Evolutionary conservation across 1,139 yeast genomes (phyloP).

Genomic region (Debaryomycetaceae sp.): DNA sequence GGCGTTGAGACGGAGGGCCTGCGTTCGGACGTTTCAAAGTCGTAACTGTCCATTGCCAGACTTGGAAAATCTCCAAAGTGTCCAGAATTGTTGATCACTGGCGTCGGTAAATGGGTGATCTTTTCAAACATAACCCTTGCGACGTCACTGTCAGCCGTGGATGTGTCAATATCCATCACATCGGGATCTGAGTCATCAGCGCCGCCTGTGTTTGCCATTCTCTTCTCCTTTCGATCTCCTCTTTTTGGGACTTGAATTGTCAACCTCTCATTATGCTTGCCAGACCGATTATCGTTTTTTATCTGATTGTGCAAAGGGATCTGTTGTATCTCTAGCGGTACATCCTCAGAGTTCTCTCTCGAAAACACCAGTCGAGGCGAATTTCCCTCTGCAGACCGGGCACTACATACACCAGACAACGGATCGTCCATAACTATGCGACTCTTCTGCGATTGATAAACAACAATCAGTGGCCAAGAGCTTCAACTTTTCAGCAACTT

Average conservation of each 20-base stretch:
- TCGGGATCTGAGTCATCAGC: not conserved
- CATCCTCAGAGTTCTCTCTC: not conserved
- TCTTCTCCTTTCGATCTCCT: not conserved
- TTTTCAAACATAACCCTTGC: constrained; percentile 48
- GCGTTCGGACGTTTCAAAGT: not conserved
- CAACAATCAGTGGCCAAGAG: too few relatives aligned
- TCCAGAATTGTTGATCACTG: constrained; percentile 47
- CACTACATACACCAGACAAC: not conserved
- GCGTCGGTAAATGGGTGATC: constrained; percentile 54
- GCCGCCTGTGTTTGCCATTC: not conserved
- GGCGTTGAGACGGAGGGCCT: constrained; percentile 1
- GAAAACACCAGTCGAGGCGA: not conserved
- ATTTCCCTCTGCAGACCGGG: not conserved
- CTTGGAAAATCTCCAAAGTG: constrained; percentile 14
- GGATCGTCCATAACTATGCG: not conserved
- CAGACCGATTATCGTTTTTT: not conserved
- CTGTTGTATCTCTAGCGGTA: not conserved
- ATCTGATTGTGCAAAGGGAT: not conserved
- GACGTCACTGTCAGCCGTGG: not conserved
- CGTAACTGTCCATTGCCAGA: constrained; percentile 5
- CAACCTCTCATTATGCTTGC: not conserved
- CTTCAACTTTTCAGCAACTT: too few relatives aligned
- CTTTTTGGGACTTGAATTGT: not conserved
- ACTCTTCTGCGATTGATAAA: too few relatives aligned
- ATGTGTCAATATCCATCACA: not conserved